These are phyloP conservation scores for Aureobasidium musti DNA, from an alignment of 2,329 filamentous ascomycete species.

Conservation along the genomic window DNA sequence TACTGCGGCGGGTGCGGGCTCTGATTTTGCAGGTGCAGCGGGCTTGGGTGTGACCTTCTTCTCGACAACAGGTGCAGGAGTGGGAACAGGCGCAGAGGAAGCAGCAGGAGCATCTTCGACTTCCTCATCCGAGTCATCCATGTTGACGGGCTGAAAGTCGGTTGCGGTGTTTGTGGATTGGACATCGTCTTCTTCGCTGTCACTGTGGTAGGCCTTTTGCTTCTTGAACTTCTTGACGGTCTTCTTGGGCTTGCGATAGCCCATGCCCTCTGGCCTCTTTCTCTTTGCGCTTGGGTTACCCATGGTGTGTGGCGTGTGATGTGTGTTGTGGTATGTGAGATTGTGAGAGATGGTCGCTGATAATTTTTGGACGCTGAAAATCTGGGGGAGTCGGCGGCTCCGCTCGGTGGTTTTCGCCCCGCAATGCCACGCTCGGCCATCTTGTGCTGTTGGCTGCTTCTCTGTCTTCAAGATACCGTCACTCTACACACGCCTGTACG, in stretches of 20 bases:
- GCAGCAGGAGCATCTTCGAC: conserved; percentile 36
- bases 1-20: not conserved
- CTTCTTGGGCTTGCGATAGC: conserved; percentile 53
- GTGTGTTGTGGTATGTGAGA: conserved; percentile 20
- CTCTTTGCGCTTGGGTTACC: conserved; percentile 47
- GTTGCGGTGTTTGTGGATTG: conserved; percentile 39
- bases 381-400: not conserved
- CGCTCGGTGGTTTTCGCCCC: not conserved
- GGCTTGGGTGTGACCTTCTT: not conserved
- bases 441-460: conserved; percentile 1
- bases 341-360: not conserved
- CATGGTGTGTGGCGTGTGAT: conserved; percentile 29
- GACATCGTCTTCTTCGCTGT: conserved; percentile 54
- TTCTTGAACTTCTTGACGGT: conserved; percentile 62
- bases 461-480: not conserved
- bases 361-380: conserved; percentile 4
- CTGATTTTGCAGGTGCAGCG: conserved; percentile 1
- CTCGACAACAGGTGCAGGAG: conserved; percentile 32
- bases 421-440: not conserved
- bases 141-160: conserved; percentile 54
- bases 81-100: not conserved
- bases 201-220: conserved; percentile 65
- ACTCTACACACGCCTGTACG: not conserved
- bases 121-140: conserved; percentile 51
- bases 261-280: conserved; percentile 38